Percentiles rank a stretch among this genome's conserved stretches.
Evolutionary conservation across 2,329 filamentous ascomycete species (phyloP).

Genomic region (Tolypocladium pustulatum): DNA sequence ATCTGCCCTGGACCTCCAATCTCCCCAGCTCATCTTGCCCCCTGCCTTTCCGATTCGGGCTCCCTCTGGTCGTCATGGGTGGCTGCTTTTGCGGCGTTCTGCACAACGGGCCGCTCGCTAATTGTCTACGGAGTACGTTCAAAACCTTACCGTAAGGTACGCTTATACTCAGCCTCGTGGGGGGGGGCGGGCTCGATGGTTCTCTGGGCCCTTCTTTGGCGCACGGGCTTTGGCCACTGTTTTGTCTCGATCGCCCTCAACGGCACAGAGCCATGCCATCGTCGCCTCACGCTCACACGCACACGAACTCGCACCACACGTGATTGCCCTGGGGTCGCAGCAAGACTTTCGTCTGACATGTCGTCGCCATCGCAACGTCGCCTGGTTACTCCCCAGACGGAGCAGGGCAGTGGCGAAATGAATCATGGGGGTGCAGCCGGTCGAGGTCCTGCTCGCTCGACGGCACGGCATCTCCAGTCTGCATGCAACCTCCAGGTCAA

Average conservation of each 20-base stretch:
- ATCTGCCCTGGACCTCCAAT: background rate
- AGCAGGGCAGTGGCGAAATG: constrained; percentile 6
- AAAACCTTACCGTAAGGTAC: too few relatives aligned
- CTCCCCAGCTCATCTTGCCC: background rate
- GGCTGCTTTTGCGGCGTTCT: background rate
- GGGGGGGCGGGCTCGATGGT: background rate
- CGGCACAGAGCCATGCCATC: background rate
- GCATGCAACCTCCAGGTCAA: background rate
- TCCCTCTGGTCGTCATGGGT: background rate
- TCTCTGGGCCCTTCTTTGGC: background rate
- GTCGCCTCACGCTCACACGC: background rate
- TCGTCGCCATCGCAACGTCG: constrained; percentile 2
- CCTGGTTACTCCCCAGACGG: background rate
- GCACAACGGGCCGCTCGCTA: background rate
- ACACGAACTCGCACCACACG: background rate
- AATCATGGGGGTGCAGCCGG: constrained; percentile 2
- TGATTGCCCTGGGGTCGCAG: background rate
- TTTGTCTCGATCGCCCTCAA: background rate
- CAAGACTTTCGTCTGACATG: background rate
- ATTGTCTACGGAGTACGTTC: too few relatives aligned
- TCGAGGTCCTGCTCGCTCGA: background rate
- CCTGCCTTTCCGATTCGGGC: background rate
- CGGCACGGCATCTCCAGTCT: background rate
- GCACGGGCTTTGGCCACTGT: background rate
- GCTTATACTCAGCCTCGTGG: background rate